Evolutionary conservation across 768 basidiomycete species (phyloP).

Genomic region (Royoungia palumana): DNA sequence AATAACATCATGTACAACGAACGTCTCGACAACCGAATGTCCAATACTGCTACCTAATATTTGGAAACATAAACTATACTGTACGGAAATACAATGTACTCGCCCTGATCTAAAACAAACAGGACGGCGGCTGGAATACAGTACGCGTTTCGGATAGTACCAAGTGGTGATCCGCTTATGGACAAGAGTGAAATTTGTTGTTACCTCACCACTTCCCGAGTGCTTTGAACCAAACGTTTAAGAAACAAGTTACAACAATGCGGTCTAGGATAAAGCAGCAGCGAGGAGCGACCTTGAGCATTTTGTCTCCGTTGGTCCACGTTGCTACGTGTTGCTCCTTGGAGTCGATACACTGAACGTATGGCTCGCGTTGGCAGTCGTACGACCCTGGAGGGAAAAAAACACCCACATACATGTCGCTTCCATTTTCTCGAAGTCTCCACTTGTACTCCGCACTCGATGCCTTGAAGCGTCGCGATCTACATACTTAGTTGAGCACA

Average conservation of each 20-base stretch:
- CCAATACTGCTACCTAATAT: conserved; percentile 2
- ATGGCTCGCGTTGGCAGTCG: not conserved
- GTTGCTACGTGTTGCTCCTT: conserved; percentile 44
- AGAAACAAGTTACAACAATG: conserved; percentile 50
- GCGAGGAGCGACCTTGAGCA: conserved; percentile 40
- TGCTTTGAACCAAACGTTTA: conserved; percentile 49
- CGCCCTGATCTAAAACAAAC: not conserved
- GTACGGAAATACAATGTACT: conserved; percentile 16
- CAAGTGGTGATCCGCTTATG: not conserved
- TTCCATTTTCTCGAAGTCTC: conserved; percentile 45
- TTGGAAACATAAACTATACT: conserved; percentile 23
- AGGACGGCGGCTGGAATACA: conserved; percentile 5
- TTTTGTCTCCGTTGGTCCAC: conserved; percentile 41
- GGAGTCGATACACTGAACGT: conserved; percentile 46
- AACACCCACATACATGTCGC: conserved; percentile 44
- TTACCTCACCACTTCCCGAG: conserved; percentile 41
- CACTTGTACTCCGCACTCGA: conserved; percentile 52
- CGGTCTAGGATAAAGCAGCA: conserved; percentile 45
- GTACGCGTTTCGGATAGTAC: not conserved
- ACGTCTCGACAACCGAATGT: not conserved
- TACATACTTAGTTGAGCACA: conserved; percentile 18
- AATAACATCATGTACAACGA: not conserved
- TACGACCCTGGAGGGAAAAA: not conserved
- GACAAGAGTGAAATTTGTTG: not conserved
- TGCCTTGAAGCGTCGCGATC: conserved; percentile 55